Conservation (phyloP, 352 stramenopile genomes). For the Nothophytophthora sp. region DNA sequence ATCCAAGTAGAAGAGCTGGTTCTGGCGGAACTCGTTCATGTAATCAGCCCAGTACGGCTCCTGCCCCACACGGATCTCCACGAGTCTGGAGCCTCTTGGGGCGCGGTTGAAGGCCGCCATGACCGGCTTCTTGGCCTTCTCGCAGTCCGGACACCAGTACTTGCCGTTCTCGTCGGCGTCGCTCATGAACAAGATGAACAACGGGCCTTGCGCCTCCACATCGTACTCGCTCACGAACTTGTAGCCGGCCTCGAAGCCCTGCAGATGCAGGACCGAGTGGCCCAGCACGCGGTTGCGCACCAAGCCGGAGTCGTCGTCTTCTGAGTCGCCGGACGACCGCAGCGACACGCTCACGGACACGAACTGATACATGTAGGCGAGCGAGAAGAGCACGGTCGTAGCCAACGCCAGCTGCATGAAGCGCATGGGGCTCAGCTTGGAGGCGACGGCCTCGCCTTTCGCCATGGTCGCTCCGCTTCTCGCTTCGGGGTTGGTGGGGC, state of each 20-base stretch:
- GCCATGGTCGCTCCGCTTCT: conserved; percentile 1
- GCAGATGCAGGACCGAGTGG: conserved; percentile 62
- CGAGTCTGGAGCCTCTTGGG: conserved; percentile 55
- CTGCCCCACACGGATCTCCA: conserved; percentile 71
- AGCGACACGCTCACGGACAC: conserved; percentile 49
- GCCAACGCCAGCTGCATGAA: conserved; percentile 76
- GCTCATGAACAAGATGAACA: conserved; percentile 84
- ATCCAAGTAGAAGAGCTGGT: conserved; percentile 82
- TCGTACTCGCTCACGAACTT: conserved; percentile 83
- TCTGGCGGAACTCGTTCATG: conserved; percentile 82
- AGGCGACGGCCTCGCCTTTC: conserved; percentile 6
- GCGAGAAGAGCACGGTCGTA: conserved; percentile 54
- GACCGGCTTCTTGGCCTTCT: conserved; percentile 65
- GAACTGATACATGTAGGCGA: conserved; percentile 79
- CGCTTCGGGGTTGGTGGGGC: neutral
- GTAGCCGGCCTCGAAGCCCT: conserved; percentile 73
- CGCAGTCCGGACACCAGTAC: conserved; percentile 85
- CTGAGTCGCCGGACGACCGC: conserved; percentile 20
- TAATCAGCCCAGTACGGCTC: conserved; percentile 67
- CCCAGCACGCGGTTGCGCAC: conserved; percentile 52
- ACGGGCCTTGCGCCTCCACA: conserved; percentile 52
- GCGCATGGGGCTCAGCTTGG: conserved; percentile 50
- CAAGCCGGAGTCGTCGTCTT: conserved; percentile 15
- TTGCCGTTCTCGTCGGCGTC: conserved; percentile 60
- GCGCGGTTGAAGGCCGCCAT: conserved; percentile 74